Percentiles rank a stretch among this genome's conserved stretches.
phyloP scores from a whole-genome alignment of 176 grass and related monocot species.

The Cenchrus purpureus region DNA sequence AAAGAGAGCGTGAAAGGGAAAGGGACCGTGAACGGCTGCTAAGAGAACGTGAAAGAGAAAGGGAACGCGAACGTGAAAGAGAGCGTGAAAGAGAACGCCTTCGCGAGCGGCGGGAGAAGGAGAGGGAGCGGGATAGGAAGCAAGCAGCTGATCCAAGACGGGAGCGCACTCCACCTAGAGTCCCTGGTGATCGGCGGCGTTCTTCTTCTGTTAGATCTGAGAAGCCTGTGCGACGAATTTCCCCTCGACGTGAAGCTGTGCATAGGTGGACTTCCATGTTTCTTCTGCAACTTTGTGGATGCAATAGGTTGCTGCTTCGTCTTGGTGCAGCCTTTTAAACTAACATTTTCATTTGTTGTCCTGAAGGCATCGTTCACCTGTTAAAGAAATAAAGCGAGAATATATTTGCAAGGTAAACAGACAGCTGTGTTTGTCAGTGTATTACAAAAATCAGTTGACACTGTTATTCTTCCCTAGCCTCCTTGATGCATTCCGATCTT shows the following conservation, averaged over 20 bases:
- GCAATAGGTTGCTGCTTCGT: conserved; percentile 71
- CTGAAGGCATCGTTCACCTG: conserved; percentile 99
- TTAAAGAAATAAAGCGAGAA: conserved; percentile 99
- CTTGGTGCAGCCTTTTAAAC: conserved; percentile 78
- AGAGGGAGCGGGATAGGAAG: conserved; percentile 86
- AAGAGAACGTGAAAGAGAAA: conserved; percentile 59
- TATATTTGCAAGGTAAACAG: conserved; percentile 99
- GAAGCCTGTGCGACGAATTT: conserved; percentile 66
- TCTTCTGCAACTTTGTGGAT: conserved; percentile 74
- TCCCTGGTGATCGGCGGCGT: conserved; percentile 64
- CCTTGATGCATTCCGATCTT: conserved; percentile 50
- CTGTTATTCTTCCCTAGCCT: conserved; percentile 32
- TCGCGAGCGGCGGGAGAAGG: conserved; percentile 77
- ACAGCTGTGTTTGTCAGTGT: conserved; percentile 54
- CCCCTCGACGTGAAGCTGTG: conserved; percentile 76
- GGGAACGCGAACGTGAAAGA: conserved; percentile 60
- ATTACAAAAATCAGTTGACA: conserved; percentile 51
- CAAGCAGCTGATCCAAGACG: conserved; percentile 63
- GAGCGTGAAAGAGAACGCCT: conserved; percentile 74
- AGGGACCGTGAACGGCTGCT: conserved; percentile 49
- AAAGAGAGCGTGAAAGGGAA: conserved; percentile 59
- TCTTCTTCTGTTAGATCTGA: conserved; percentile 79
- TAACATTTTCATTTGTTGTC: conserved; percentile 86
- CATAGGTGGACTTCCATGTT: conserved; percentile 93
- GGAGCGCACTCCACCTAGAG: conserved; percentile 70